Evolutionary conservation across 441 rosid species (phyloP), one percentile per base, ranked within the genome.

Genomic region (Hypseocharis bilobata): DNA sequence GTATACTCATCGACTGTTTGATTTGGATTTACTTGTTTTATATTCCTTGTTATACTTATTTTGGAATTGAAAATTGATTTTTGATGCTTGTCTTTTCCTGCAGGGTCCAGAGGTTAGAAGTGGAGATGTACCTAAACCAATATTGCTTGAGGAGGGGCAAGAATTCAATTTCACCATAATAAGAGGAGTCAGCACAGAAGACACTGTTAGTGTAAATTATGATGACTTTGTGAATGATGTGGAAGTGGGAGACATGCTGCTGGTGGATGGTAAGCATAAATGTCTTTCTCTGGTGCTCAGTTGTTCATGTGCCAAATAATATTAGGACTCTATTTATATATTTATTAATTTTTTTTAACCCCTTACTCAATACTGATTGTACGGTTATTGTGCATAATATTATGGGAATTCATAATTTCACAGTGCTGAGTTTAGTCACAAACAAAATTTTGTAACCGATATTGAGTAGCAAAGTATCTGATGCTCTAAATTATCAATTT

Each of bases 61-160:
- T 26, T 30, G 20, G 13, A 56, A 34, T 28, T 13, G 30, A 20
- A 27, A 51, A 28, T 38, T 36, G 44, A 14, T n/a, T 27, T 34
- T 5, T 17, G 30, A 56, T 40, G 19, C 29, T 69, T 14, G 1
- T 64, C 19, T 70, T 40, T 65, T 44, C 65, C 63, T 72, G 49
- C 75, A 92, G 96, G 98, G 96, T 62, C 98, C 98, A 73, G 98
- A 92, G 83, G 98, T 92, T 71, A 82, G 98, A 83, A 92, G 98
- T 59, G 97, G 98, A 23, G 98, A 92, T 74, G 87, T 88, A 47
- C 97, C 97, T 64, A 86, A 76, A 66, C 98, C 98, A 25, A 84
- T 92, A 28, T 59, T 68, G 36, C 84, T 92, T 0, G 62, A 85
- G 70, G 91, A 83, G 72, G 98, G 98, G 26, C 94, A 88, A 63